Percentiles rank a stretch among this genome's conserved stretches.
phyloP scores from a whole-genome alignment of 2,329 filamentous ascomycete species.

The Epichloe baconii region DNA sequence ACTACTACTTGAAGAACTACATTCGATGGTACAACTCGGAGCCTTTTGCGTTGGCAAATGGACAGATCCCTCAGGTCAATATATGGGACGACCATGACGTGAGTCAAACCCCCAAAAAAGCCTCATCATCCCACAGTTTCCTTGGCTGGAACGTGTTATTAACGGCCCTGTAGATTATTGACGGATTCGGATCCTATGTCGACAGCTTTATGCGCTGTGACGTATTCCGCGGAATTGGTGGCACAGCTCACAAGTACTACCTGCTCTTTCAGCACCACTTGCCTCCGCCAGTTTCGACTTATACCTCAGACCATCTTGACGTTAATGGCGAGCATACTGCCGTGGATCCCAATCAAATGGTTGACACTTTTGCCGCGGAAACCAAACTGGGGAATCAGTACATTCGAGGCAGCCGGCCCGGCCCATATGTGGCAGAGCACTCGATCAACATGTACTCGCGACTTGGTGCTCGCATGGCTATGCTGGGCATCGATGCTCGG shows the following conservation, averaged over 20 bases:
- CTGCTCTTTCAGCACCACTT: conserved; percentile 94
- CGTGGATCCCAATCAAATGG: conserved; percentile 57
- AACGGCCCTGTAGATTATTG: conserved; percentile 54
- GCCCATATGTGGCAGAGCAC: conserved; percentile 78
- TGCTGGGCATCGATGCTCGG: conserved; percentile 82
- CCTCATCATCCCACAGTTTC: neutral
- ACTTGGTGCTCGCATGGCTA: conserved; percentile 69
- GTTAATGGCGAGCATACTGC: conserved; percentile 27
- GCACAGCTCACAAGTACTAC: conserved; percentile 94
- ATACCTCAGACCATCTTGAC: conserved; percentile 45
- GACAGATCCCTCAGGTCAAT: conserved; percentile 90
- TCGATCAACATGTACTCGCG: conserved; percentile 80
- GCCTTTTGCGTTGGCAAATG: conserved; percentile 73
- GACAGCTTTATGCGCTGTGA: conserved; percentile 87
- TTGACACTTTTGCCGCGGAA: conserved; percentile 57
- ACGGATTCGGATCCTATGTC: conserved; percentile 88
- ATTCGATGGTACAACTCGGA: conserved; percentile 71
- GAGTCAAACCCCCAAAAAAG: conserved; percentile 20
- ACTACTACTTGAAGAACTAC: conserved; percentile 87
- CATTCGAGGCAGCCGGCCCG: conserved; percentile 64
- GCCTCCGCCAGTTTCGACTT: conserved; percentile 73
- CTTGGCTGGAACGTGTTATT: neutral
- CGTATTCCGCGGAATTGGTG: conserved; percentile 85
- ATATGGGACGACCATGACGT: conserved; percentile 94
- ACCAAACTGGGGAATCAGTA: conserved; percentile 52